Base-by-base conservation (phyloP, 2,329 filamentous ascomycete species). In the Cladobotryum mycophilum region DNA sequence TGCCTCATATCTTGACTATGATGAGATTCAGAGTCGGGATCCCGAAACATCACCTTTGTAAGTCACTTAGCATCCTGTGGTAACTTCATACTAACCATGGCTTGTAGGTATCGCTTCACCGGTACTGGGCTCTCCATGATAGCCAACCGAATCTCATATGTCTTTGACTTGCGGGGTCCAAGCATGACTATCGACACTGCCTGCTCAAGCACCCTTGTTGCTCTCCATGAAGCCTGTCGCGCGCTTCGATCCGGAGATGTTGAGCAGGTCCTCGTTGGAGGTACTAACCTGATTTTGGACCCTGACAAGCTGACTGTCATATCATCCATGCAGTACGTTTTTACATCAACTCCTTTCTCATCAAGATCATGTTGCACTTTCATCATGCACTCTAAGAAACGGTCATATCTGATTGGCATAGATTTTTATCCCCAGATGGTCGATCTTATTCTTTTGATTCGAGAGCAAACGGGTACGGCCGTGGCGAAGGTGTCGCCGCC, bases 401-500 rank as follows among this genome's bases (percentile, higher is more conserved):
- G 25, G 4, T 8, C 25, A 30, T 11, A 30, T 30, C 25, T 30
- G 25, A 30, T 30, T 20, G 20, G n/a, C n/a, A 36, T 40, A 52
- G 50, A 36, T 52, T 52, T 15, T 22, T 52, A 14, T 52, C 50
- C 20, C 51, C 51, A 17, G 41, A 53, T 38, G 47, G 47, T 18
- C 47, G 51, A 30, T 51, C 47, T n/a, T 51, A 53, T 41, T 47
- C 51, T 5, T 53, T 53, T 33, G 51, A 53, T 25, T 51, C 48
- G 11, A 38, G 48, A 36, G 55, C 49, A 12, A 54, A 78, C 54
- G 78, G 76, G 0, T 79, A 79, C 55, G 75, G 66, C 12, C 69
- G 77, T 1, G 78, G 76, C 6, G 78, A 81, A 41, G 77, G 76
- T 2, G 58, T 76, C 5, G 71, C 67, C 1, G 61, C 66, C 0